Conservation (phyloP, 2,329 filamentous ascomycete genomes). For the Didymella sp. region DNA sequence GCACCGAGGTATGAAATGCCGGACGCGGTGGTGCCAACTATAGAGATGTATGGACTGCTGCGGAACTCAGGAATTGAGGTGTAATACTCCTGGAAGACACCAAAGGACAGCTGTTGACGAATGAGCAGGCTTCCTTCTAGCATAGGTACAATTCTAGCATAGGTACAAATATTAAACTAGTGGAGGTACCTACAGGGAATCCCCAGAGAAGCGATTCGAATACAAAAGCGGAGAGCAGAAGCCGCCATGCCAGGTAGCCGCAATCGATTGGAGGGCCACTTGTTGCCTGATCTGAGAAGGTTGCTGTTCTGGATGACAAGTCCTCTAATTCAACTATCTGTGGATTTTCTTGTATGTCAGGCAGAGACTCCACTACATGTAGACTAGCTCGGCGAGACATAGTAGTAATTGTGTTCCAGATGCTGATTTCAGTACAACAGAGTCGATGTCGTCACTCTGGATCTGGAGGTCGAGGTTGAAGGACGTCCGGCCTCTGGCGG, state of each 20-base stretch:
- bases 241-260: slow-evolving; percentile 54
- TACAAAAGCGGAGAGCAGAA: slow-evolving; percentile 58
- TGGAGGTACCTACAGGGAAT: slow-evolving; percentile 15
- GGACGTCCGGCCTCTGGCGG: background rate
- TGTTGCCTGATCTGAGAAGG: slow-evolving; percentile 5
- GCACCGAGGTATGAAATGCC: slow-evolving; percentile 55
- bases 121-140: background rate
- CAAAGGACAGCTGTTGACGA: slow-evolving; percentile 23
- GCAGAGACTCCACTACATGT: background rate
- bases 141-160: too few species aligned
- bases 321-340: background rate
- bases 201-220: slow-evolving; percentile 57
- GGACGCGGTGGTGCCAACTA: slow-evolving; percentile 30
- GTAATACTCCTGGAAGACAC: slow-evolving; percentile 37
- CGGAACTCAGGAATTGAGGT: slow-evolving; percentile 18
- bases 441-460: background rate
- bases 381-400: background rate
- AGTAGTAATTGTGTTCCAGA: background rate
- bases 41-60: slow-evolving; percentile 21
- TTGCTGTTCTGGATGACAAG: background rate
- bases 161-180: background rate
- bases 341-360: background rate
- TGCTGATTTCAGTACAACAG: background rate
- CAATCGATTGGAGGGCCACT: slow-evolving; percentile 21
- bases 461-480: background rate